Conservation (phyloP, 495 filamentous ascomycete genomes). For the Neurospora sp. region DNA sequence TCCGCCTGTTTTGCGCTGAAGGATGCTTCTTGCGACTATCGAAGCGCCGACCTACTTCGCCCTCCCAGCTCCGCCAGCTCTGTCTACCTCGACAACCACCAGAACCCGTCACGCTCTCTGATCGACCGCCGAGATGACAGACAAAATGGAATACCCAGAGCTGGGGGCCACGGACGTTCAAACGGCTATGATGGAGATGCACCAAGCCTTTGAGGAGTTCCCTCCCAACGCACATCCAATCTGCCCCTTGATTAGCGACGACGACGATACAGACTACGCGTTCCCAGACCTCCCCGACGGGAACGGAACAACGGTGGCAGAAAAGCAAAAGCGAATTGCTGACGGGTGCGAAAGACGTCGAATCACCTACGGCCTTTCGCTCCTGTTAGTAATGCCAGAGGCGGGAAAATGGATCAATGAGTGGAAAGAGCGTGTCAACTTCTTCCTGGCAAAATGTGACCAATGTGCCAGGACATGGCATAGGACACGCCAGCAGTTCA, state of each 20-base stretch:
- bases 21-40: neutral
- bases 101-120: neutral
- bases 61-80: neutral
- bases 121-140: slow-evolving; percentile 13
- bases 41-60: neutral
- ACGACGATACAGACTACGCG: slow-evolving; percentile 44
- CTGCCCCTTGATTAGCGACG: slow-evolving; percentile 32
- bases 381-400: slow-evolving; percentile 58
- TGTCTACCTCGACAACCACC: neutral
- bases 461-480: slow-evolving; percentile 75
- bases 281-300: slow-evolving; percentile 29
- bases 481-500: slow-evolving; percentile 33
- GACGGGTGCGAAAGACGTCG: slow-evolving; percentile 43
- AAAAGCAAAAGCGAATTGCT: slow-evolving; percentile 33
- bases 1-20: neutral
- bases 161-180: slow-evolving; percentile 6
- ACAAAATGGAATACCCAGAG: neutral
- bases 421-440: slow-evolving; percentile 39
- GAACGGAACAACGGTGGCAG: slow-evolving; percentile 17
- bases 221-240: slow-evolving; percentile 28
- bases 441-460: slow-evolving; percentile 57
- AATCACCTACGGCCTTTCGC: slow-evolving; percentile 51
- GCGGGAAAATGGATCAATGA: slow-evolving; percentile 48
- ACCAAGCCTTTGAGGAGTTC: slow-evolving; percentile 18
- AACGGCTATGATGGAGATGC: slow-evolving; percentile 14